Conservation (phyloP, 2,329 filamentous ascomycete species). For the Lachnellula arida region DNA sequence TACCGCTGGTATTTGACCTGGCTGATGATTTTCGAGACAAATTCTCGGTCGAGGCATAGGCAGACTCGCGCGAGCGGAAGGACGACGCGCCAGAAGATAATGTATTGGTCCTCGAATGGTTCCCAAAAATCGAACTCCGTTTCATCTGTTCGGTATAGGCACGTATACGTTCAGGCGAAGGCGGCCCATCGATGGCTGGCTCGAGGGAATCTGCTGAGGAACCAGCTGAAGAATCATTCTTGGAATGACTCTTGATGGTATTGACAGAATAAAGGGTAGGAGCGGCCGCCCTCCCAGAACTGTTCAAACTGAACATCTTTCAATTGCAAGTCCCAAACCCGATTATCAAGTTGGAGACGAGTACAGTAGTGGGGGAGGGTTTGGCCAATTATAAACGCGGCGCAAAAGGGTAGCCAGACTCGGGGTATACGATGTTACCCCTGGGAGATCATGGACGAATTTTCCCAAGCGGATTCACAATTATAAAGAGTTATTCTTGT, state of each 20-base stretch:
- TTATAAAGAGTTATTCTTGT: too few relatives aligned
- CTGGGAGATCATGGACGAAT: neutral
- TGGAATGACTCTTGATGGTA: constrained; percentile 10
- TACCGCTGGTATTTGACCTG: constrained; percentile 49
- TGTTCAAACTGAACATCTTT: constrained; percentile 23
- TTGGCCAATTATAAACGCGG: neutral
- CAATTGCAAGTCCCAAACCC: constrained; percentile 11
- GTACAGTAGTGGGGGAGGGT: neutral
- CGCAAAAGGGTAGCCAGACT: neutral
- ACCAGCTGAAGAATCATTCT: constrained; percentile 9
- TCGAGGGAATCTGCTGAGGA: constrained; percentile 44
- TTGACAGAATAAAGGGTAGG: constrained; percentile 11
- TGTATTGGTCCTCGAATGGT: constrained; percentile 41
- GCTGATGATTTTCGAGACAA: constrained; percentile 54
- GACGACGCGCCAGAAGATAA: constrained; percentile 55
- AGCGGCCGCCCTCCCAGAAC: constrained; percentile 13
- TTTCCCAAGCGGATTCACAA: neutral
- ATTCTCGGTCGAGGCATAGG: constrained; percentile 28
- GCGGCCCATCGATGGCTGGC: constrained; percentile 56
- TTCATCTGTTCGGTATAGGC: constrained; percentile 56
- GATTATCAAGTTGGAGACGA: neutral
- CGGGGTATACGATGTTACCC: neutral
- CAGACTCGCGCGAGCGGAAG: constrained; percentile 40
- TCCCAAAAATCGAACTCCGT: constrained; percentile 45
- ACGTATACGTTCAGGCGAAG: constrained; percentile 55